Evolutionary conservation across 192 early-diverging fungal genomes (phyloP), one percentile per base, ranked within the genome.

Genomic region (Diversispora epigaea): DNA sequence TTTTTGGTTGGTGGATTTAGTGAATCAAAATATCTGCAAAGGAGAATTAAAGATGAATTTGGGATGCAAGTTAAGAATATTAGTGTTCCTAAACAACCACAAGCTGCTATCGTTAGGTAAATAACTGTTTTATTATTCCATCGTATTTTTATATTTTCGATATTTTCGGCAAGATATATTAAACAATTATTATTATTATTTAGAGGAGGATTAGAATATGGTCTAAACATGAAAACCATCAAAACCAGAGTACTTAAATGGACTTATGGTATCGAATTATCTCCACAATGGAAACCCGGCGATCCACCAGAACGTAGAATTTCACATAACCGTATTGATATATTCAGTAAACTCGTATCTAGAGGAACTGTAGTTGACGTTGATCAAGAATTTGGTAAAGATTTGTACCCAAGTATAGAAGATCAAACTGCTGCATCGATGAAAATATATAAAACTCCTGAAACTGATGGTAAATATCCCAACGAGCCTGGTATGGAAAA

Each of bases 1-100:
- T n/a, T n/a, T n/a, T n/a, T n/a, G n/a, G n/a, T 85, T 15, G 86
- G 86, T 78, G 86, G 86, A 0, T 87, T 87, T 75, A 82, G 84
- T 14, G 80, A 81, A 0, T 87, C 86, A 10, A 81, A 82, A 4
- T 87, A 87, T 62, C 66, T 87, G 10, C 83, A 82, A 49, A 81
- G 81, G 55, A 81, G 84, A 43, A 80, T 85, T 17, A 79, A 82
- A 22, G 71, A 85, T 58, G 82, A 85, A 57, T 85, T 85, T 78
- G 78, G 80, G 6, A 61, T 64, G 22, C 77, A 80, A 6, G 82
- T 85, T 3, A 81, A 78, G 12, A 25, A 84, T n/a, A 76, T 87
- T 21, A 84, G 81, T 19, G 84, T 85, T 17, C 86, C 86, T 11
- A 81, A 81, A 22, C 81, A 83, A 60, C 79, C 82, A 60, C 82